A percentile compares a stretch with the other conserved stretches of the same genome.
Evolutionary conservation across 148 eudicot genomes (phyloP).

Genomic region (Silene conica): DNA sequence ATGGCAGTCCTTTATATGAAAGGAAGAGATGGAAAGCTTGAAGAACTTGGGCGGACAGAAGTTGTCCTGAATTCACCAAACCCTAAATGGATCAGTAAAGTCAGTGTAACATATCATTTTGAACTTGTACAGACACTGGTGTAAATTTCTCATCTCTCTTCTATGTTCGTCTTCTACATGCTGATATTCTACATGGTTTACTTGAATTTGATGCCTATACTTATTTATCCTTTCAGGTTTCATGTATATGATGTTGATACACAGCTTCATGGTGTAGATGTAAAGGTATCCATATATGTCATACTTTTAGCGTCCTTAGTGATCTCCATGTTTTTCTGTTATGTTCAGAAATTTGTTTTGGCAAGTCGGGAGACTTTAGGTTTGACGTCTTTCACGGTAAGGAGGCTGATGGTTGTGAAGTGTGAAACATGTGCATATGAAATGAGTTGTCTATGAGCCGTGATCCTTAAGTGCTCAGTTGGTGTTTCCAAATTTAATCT

Average conservation of each 20-base stretch:
- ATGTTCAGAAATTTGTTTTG: slow-evolving; percentile 5
- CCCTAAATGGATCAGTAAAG: slow-evolving; percentile 83
- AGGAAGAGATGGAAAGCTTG: slow-evolving; percentile 81
- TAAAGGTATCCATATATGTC: slow-evolving; percentile 47
- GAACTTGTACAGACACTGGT: slow-evolving; percentile 86
- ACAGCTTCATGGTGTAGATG: slow-evolving; percentile 68
- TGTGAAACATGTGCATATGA: not conserved
- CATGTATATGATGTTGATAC: slow-evolving; percentile 89
- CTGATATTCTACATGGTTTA: slow-evolving; percentile 1
- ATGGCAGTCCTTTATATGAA: slow-evolving; percentile 77
- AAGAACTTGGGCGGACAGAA: slow-evolving; percentile 94
- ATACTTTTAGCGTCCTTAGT: not conserved
- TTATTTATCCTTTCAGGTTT: slow-evolving; percentile 50
- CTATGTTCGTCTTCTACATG: slow-evolving; percentile 11
- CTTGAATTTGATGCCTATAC: slow-evolving; percentile 11
- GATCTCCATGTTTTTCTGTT: slow-evolving; percentile 4
- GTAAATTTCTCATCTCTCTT: slow-evolving; percentile 43
- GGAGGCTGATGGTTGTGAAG: slow-evolving; percentile 2
- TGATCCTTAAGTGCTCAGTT: not conserved
- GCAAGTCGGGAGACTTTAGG: slow-evolving; percentile 1
- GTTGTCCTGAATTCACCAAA: slow-evolving; percentile 72
- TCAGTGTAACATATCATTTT: slow-evolving; percentile 65
- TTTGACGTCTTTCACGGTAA: not conserved
- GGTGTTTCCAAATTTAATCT: not conserved
- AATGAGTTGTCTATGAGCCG: not conserved